Base-by-base conservation (phyloP, 345 rosid species). In the Turnera subulata region DNA sequence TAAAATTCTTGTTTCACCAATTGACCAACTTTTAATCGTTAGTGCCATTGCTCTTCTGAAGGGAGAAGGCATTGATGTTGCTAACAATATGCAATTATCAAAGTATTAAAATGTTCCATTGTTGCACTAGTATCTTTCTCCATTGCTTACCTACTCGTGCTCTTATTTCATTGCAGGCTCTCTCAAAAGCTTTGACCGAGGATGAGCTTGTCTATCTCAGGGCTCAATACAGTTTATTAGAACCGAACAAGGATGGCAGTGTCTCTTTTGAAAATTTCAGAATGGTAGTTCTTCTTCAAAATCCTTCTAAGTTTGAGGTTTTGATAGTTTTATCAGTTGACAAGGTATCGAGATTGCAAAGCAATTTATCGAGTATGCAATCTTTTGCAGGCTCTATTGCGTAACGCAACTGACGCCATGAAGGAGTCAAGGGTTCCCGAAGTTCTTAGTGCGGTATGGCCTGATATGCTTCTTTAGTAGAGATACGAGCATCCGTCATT, bases 151-250 rank as follows among this genome's bases (percentile, higher is more conserved):
- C 35, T 3, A 29, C 53, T 46, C 48, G 58, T 22, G 25, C 59
- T 55, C 20, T 35, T 29, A 39, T 45, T 23, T 21, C 65, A 57
- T 40, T 65, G 73, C 74, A 93, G 99, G 92, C 99, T 55, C 96
- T 89, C 62, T 85, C 97, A 25, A 93, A 84, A 77, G 91, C 96
- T 25, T 78, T 93, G 75, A 80, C 90, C 0, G 99, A 82, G 63
- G 96, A 89, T 23, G 92, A 82, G 65, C 88, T 89, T 35, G 71
- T 76, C 43, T 87, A 83, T 71, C 93, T 89, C 50, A 74, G 70
- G 66, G 90, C 81, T 75, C 97, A 93, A 57, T 93, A 83, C 65
- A 77, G 59, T 67, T 78, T 89, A 58, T 65, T 93, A 78, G 97
- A 87, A 65, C 99, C 99, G 42, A 80, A 72, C 61, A 80, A 67